Percentiles rank a stretch among this genome's conserved stretches.
Conservation (phyloP, 768 basidiomycete genomes). For the Pilatotrama ljubarskyi region DNA sequence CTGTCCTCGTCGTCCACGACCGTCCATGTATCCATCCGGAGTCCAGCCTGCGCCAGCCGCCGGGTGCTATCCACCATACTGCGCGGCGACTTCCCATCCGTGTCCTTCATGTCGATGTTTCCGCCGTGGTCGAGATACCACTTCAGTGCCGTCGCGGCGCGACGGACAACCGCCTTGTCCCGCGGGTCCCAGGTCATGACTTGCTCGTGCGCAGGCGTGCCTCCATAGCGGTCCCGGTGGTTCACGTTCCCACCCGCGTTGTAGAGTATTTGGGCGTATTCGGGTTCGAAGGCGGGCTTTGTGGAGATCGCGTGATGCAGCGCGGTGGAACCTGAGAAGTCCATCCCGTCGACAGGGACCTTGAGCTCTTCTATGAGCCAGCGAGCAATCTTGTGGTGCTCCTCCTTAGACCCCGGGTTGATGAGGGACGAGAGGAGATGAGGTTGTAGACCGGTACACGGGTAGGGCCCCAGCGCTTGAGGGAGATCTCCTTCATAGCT, state of each 20-base stretch:
- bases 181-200: conserved; percentile 30
- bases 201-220: conserved; percentile 42
- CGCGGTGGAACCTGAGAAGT: conserved; percentile 43
- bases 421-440: conserved; percentile 34
- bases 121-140: conserved; percentile 48
- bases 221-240: conserved; percentile 41
- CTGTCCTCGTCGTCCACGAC: conserved; percentile 35
- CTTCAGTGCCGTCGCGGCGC: conserved; percentile 32
- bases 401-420: conserved; percentile 20
- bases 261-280: conserved; percentile 43
- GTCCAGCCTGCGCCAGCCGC: not conserved
- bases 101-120: conserved; percentile 36
- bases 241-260: conserved; percentile 46
- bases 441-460: conserved; percentile 41
- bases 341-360: conserved; percentile 40
- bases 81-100: conserved; percentile 38
- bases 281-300: conserved; percentile 42
- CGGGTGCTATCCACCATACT: conserved; percentile 16
- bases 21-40: conserved; percentile 11
- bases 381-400: conserved; percentile 34
- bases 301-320: conserved; percentile 43
- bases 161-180: conserved; percentile 24
- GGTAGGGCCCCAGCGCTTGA: conserved; percentile 43
- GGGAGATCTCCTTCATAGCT: conserved; percentile 35
- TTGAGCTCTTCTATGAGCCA: conserved; percentile 36